Conservation (phyloP, 768 basidiomycete genomes). For the Tylopilus vinaceipallidus region DNA sequence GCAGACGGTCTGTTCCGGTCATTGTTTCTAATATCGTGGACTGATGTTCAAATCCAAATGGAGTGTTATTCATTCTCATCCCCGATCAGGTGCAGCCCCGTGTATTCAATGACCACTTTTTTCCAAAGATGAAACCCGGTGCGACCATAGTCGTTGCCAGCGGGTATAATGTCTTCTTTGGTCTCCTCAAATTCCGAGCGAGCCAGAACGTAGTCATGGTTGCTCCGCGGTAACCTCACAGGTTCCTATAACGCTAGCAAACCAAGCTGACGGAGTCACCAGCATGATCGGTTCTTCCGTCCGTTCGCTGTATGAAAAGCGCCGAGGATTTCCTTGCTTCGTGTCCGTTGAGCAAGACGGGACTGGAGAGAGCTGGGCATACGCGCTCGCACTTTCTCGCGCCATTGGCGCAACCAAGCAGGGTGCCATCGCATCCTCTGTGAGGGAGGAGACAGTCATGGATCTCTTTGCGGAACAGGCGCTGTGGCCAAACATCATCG, state of each 20-base stretch:
- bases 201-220: constrained; percentile 65
- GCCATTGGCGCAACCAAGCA: constrained; percentile 62
- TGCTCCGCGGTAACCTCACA: constrained; percentile 45
- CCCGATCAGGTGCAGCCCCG: constrained; percentile 65
- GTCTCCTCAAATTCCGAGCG: constrained; percentile 50
- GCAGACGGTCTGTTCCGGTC: constrained; percentile 47
- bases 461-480: constrained; percentile 66
- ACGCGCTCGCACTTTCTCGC: constrained; percentile 52
- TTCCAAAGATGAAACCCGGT: constrained; percentile 46
- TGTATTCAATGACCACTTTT: constrained; percentile 57
- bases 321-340: constrained; percentile 63
- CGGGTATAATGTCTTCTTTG: constrained; percentile 65
- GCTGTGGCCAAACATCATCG: constrained; percentile 66
- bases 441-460: constrained; percentile 62
- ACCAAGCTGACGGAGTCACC: neutral
- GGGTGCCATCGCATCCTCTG: constrained; percentile 62
- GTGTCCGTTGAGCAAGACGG: constrained; percentile 65
- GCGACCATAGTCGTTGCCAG: constrained; percentile 58
- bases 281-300: constrained; percentile 71
- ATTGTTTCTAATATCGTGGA: neutral
- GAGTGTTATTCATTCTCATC: constrained; percentile 60
- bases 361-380: constrained; percentile 42
- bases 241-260: neutral
- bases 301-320: constrained; percentile 56
- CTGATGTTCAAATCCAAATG: neutral